Evolutionary conservation across 2,329 filamentous ascomycete species (phyloP).

Genomic region (Calcarisporium arbuscula): DNA sequence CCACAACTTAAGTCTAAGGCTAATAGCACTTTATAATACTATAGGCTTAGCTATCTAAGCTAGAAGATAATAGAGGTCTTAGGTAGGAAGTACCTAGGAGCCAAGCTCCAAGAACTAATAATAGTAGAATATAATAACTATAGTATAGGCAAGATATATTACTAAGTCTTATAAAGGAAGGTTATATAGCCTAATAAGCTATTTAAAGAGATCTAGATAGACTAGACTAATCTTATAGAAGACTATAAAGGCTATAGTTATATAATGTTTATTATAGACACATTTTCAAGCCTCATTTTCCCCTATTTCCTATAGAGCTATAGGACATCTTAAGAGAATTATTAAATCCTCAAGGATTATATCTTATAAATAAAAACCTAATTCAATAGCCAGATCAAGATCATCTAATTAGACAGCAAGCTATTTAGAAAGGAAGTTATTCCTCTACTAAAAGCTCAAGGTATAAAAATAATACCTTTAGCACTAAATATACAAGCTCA

Average conservation of each 20-base stretch:
- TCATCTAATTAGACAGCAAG: neutral
- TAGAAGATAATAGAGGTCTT: too few relatives aligned
- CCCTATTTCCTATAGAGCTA: neutral
- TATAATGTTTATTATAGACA: neutral
- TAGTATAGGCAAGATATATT: neutral
- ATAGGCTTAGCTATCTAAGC: too few relatives aligned
- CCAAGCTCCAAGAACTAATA: neutral
- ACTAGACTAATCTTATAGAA: neutral
- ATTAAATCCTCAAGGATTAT: too few relatives aligned
- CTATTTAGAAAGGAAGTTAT: neutral
- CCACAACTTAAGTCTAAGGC: neutral
- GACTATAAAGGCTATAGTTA: neutral
- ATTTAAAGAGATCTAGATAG: neutral
- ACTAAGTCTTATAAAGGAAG: neutral
- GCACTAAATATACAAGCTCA: conserved; percentile 1
- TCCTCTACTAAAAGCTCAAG: neutral
- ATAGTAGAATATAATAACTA: conserved; percentile 3
- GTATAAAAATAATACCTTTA: too few relatives aligned
- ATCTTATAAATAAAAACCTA: neutral
- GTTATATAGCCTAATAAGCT: neutral
- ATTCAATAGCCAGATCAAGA: neutral
- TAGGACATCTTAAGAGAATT: neutral
- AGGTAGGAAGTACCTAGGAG: neutral
- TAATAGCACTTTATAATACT: too few relatives aligned
- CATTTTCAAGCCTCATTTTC: neutral